Evolutionary conservation across 176 grass and related monocot species (phyloP).

Genomic region (Bolboschoenus planiculmis): DNA sequence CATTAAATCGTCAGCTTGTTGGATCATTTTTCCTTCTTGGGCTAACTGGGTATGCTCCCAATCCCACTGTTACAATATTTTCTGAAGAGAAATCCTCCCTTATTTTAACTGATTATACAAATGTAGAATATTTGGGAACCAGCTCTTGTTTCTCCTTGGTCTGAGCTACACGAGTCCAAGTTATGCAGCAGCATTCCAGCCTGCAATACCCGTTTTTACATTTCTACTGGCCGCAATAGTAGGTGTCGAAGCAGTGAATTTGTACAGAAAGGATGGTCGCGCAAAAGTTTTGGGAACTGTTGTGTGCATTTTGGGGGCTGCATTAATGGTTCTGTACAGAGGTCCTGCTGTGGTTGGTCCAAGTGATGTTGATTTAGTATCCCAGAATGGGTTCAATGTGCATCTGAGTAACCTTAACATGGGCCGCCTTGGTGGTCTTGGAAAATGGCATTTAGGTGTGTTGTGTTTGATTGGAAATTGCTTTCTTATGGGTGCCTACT

Average conservation of each 20-base stretch:
- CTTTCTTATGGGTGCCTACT: conserved; percentile 78
- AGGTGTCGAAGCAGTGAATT: conserved; percentile 54
- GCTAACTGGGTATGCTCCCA: conserved; percentile 52
- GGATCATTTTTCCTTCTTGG: conserved; percentile 75
- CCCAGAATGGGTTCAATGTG: background rate
- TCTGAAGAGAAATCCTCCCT: background rate
- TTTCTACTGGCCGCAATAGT: conserved; percentile 59
- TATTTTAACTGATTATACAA: background rate
- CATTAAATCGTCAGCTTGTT: conserved; percentile 46
- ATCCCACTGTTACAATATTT: background rate
- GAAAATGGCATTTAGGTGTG: conserved; percentile 59
- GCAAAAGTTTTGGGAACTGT: conserved; percentile 57
- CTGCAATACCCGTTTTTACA: conserved; percentile 87
- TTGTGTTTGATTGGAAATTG: conserved; percentile 81
- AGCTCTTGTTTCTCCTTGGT: conserved; percentile 85
- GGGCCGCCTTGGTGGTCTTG: conserved; percentile 23
- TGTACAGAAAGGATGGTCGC: conserved; percentile 51
- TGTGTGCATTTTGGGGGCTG: conserved; percentile 68
- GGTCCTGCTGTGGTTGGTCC: conserved; percentile 66
- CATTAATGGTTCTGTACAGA: conserved; percentile 67
- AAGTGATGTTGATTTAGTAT: conserved; percentile 1
- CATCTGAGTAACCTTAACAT: conserved; percentile 6
- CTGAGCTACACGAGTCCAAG: conserved; percentile 79
- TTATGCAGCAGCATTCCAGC: conserved; percentile 86
- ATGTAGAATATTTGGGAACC: conserved; percentile 79